Conservation (phyloP, 2,329 filamentous ascomycete species). For the Penicillium corylophilum region DNA sequence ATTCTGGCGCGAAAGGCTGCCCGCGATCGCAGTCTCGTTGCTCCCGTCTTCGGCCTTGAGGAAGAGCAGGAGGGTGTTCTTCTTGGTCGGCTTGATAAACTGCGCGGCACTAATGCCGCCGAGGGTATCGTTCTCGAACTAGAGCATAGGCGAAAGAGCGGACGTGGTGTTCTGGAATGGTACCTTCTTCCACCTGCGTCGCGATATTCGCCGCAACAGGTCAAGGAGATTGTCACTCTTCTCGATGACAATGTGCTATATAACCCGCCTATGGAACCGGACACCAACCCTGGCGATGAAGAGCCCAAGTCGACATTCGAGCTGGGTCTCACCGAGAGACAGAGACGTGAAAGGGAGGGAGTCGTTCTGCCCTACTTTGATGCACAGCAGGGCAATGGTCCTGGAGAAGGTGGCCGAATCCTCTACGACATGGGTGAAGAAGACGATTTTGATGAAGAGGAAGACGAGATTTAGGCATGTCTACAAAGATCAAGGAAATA, state of each 20-base stretch:
- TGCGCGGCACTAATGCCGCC: slow-evolving; percentile 37
- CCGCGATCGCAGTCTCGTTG: slow-evolving; percentile 68
- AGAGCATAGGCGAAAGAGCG: slow-evolving; percentile 82
- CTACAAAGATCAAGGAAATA: not conserved
- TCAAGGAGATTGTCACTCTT: slow-evolving; percentile 57
- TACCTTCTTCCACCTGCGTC: slow-evolving; percentile 56
- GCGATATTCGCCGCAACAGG: slow-evolving; percentile 46
- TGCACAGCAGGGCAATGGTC: slow-evolving; percentile 71
- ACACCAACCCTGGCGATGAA: slow-evolving; percentile 48
- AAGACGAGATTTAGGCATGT: slow-evolving; percentile 73
- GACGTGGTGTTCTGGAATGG: slow-evolving; percentile 71
- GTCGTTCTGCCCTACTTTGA: slow-evolving; percentile 96
- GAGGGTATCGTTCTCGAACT: slow-evolving; percentile 73
- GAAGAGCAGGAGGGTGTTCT: slow-evolving; percentile 78
- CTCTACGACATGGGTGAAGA: slow-evolving; percentile 95
- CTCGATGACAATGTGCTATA: slow-evolving; percentile 77
- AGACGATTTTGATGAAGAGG: slow-evolving; percentile 95
- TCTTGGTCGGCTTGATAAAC: slow-evolving; percentile 56
- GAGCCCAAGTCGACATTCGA: slow-evolving; percentile 77
- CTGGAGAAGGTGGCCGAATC: slow-evolving; percentile 86
- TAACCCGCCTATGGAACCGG: slow-evolving; percentile 47
- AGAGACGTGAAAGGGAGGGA: slow-evolving; percentile 79
- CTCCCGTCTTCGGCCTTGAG: slow-evolving; percentile 74
- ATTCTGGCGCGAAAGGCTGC: slow-evolving; percentile 73
- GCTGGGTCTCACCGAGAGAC: slow-evolving; percentile 84